These are phyloP conservation scores for Cryphonectria nitschkei DNA, from an alignment of 2,329 filamentous ascomycete genomes.

Conservation along the genomic window DNA sequence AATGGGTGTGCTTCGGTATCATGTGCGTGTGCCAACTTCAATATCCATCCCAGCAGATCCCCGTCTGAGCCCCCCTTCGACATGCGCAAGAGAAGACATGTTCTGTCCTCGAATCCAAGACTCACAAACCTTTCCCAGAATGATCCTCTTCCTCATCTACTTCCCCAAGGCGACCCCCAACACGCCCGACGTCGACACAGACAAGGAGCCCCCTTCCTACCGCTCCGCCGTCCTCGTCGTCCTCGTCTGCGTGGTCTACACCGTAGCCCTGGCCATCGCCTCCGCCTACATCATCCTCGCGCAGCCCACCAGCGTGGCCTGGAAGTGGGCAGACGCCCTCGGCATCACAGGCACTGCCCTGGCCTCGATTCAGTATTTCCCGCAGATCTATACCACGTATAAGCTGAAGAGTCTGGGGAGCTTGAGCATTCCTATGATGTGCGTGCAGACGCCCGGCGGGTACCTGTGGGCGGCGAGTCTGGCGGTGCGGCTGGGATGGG, in stretches of 20 bases:
- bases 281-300: constrained; percentile 66
- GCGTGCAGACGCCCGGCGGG: constrained; percentile 92
- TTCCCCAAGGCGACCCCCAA: constrained; percentile 70
- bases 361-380: constrained; percentile 88
- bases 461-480: constrained; percentile 88
- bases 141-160: constrained; percentile 93
- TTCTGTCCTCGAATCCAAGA: too few relatives aligned
- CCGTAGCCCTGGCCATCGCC: constrained; percentile 69
- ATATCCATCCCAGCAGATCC: too few relatives aligned
- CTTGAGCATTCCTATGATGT: constrained; percentile 96
- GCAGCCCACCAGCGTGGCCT: constrained; percentile 66
- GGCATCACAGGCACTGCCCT: constrained; percentile 79
- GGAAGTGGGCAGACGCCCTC: constrained; percentile 83
- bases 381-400: constrained; percentile 93
- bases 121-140: constrained; percentile 51
- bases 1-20: constrained; percentile 88
- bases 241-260: constrained; percentile 73
- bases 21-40: constrained; percentile 64
- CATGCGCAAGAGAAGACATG: too few relatives aligned
- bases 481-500: constrained; percentile 74
- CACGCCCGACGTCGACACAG: constrained; percentile 52
- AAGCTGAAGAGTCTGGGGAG: constrained; percentile 83
- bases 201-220: constrained; percentile 66
- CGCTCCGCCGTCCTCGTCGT: constrained; percentile 76
- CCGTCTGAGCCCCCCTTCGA: too few relatives aligned